phyloP scores from a whole-genome alignment of 352 stramenopile genomes.

The Blastocystis sp. region DNA sequence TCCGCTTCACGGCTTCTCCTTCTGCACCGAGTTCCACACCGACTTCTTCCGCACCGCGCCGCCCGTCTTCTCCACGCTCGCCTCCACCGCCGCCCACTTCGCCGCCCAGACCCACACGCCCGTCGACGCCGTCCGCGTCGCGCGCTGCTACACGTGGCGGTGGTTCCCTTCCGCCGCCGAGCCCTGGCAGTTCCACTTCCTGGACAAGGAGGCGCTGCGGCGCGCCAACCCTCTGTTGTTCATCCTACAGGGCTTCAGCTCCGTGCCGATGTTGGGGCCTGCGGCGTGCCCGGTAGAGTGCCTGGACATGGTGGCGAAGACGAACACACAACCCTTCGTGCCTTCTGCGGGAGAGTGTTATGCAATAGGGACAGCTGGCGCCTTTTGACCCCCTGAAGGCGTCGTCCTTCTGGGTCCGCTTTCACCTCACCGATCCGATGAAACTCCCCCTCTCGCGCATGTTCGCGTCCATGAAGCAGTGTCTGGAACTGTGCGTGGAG shows the following conservation, averaged over 20 bases:
- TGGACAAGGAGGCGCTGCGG: slow-evolving; percentile 18
- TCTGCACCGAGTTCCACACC: background rate
- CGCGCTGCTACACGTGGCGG: slow-evolving; percentile 16
- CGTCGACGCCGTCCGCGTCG: background rate
- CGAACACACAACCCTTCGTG: background rate
- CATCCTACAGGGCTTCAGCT: slow-evolving; percentile 62
- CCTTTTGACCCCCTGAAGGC: slow-evolving; percentile 18
- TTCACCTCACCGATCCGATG: background rate
- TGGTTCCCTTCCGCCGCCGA: background rate
- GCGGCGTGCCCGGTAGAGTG: background rate
- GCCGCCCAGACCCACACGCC: background rate
- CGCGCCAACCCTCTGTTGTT: slow-evolving; percentile 15
- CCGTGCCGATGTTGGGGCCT: slow-evolving; percentile 47
- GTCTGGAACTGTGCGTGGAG: background rate
- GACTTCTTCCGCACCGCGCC: background rate
- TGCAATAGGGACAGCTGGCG: slow-evolving; percentile 11
- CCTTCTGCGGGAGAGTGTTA: background rate
- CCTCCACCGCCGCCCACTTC: background rate
- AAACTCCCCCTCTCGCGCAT: slow-evolving; percentile 35
- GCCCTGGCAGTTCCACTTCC: background rate
- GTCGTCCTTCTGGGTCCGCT: background rate
- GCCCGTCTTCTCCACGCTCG: background rate
- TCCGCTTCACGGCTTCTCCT: background rate
- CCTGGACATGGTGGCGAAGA: background rate
- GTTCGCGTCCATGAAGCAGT: background rate